These are phyloP conservation scores for Xylariaceae sp. DNA, from an alignment of 2,329 filamentous ascomycete species.

Conservation along the genomic window DNA sequence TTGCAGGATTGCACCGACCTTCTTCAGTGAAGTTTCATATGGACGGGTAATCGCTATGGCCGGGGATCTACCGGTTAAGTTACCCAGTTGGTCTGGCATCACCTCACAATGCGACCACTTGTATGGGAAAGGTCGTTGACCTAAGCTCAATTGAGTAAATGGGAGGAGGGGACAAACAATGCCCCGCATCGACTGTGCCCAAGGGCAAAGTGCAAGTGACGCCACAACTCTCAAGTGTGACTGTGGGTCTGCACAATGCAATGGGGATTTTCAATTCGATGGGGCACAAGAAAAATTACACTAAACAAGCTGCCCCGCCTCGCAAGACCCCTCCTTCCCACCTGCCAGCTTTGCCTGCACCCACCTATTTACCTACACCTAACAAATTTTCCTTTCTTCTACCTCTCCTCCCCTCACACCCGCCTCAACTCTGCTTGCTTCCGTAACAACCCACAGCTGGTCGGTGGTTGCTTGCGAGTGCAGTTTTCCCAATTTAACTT, in stretches of 20 bases:
- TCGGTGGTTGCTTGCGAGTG: conserved; percentile 30
- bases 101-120: neutral
- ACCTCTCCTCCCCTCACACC: conserved; percentile 6
- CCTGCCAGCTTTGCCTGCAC: conserved; percentile 6
- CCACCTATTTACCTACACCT: conserved; percentile 17
- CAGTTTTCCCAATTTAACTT: conserved; percentile 12
- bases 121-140: neutral
- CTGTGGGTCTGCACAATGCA: neutral
- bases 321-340: conserved; percentile 15
- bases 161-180: neutral
- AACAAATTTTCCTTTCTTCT: conserved; percentile 22
- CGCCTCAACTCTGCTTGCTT: conserved; percentile 13
- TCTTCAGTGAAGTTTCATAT: too few species aligned
- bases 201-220: neutral
- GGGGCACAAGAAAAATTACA: conserved; percentile 12
- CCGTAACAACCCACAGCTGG: conserved; percentile 27
- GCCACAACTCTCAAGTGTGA: neutral
- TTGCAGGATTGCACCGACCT: too few species aligned
- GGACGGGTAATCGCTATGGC: too few species aligned
- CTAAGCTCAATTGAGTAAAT: neutral
- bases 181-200: neutral
- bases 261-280: neutral
- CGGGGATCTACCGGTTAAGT: neutral
- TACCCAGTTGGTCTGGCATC: neutral
- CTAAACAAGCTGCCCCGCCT: conserved; percentile 16